Evolutionary conservation across 352 stramenopile genomes (phyloP), one percentile per base, ranked within the genome.

Genomic region (Phytophthora macrochlamydospora): DNA sequence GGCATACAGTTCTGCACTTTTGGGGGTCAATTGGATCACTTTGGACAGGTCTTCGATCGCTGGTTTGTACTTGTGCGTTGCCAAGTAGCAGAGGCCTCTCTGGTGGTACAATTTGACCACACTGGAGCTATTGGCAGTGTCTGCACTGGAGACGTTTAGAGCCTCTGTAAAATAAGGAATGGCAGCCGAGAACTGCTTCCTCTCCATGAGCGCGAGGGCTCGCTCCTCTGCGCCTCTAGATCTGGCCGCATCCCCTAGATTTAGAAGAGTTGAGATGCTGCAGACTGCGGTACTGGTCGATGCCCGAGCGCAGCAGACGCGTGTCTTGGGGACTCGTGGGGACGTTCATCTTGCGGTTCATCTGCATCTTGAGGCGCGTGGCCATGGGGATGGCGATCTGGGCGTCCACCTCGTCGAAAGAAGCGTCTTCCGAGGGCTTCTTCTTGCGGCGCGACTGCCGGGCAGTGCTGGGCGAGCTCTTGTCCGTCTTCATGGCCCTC

Each of bases 11-110:
- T 92, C 73, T 2, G 80, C 56, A 57, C 85, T 89, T 72, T 78
- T 82, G 5, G 87, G 87, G 18, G 83, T 92, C 62, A 85, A 70
- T 9, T 79, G 62, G 66, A 95, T 93, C 24, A 93, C 77, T 14
- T 64, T 53, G 2, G 82, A 87, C 13, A 92, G 77, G 66, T 95
- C 87, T 38, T 95, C 82, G 31, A 94, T 87, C 0, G 85, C 85
- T 5, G 74, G 61, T 45, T 87, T 73, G 60, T 81, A 94, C 58
- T 80, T 76, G 7, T 84, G 64, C 45, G 81, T 73, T 2, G 65
- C 60, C 14, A 94, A 50, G 58, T 78, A 89, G 60, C 84, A 92
- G 7, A 74, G 60, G 8, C 80, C 85, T 4, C 87, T 83, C 31
- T 93, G 75, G 52, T 84, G 80, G 52, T 83, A 83, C 14, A 94